phyloP scores from a whole-genome alignment of 257 asterid species.

The Buddleja alternifolia region DNA sequence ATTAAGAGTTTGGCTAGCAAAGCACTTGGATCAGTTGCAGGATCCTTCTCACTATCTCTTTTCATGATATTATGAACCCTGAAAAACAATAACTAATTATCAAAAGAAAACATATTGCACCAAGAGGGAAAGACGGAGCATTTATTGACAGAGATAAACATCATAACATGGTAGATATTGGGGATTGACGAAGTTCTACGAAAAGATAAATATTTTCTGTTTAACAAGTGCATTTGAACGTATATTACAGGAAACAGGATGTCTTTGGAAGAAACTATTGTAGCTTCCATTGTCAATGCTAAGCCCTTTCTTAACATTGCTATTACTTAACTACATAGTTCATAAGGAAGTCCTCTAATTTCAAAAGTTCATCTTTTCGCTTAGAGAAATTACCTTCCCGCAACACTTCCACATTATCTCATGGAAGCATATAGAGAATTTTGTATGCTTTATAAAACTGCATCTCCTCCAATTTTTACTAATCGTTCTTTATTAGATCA shows the following conservation, averaged over 20 bases:
- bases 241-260: background rate
- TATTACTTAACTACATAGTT: too few relatives aligned
- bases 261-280: background rate
- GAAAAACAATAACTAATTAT: conserved; percentile 34
- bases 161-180: background rate
- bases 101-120: background rate
- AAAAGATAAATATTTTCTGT: conserved; percentile 1
- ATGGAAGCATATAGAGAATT: too few relatives aligned
- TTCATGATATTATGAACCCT: conserved; percentile 84
- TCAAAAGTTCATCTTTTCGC: too few relatives aligned
- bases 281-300: conserved; percentile 17
- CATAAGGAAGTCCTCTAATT: too few relatives aligned
- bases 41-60: conserved; percentile 80
- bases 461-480: too few relatives aligned
- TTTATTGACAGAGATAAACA: background rate
- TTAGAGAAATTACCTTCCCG: too few relatives aligned
- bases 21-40: conserved; percentile 68
- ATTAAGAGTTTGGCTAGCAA: conserved; percentile 74
- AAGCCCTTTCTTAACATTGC: background rate
- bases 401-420: too few relatives aligned
- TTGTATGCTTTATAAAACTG: too few relatives aligned
- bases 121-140: conserved; percentile 18
- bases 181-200: background rate
- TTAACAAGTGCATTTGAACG: conserved; percentile 13
- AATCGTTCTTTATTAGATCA: too few relatives aligned